phyloP scores from a whole-genome alignment of 2,329 filamentous ascomycete species.

The Fusarium xyrophilum region DNA sequence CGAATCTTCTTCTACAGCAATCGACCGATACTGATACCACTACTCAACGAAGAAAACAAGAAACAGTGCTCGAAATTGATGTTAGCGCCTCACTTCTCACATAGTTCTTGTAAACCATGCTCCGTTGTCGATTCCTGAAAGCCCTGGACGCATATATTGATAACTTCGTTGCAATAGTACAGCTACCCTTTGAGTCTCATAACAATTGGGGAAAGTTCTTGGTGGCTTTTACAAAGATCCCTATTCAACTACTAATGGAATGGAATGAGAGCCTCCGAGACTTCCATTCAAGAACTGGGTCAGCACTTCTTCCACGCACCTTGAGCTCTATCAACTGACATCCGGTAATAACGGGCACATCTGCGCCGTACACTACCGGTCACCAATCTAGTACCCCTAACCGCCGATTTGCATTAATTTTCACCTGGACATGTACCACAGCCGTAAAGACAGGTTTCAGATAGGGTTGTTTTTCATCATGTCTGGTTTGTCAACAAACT shows the following conservation, averaged over 20 bases:
- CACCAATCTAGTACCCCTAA: background rate
- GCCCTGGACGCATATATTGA: background rate
- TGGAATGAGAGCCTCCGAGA: background rate
- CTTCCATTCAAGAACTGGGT: background rate
- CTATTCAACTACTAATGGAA: background rate
- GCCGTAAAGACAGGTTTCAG: background rate
- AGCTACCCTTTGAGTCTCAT: background rate
- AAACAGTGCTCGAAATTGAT: background rate
- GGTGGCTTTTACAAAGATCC: background rate
- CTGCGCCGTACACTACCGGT: background rate
- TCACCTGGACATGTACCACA: background rate
- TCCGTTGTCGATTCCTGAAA: background rate
- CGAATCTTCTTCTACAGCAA: background rate
- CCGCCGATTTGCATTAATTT: background rate
- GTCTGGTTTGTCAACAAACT: slow-evolving; percentile 4
- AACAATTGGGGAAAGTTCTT: background rate
- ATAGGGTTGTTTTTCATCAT: slow-evolving; percentile 3
- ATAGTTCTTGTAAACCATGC: background rate
- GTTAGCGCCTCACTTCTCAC: background rate
- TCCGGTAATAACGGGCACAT: background rate
- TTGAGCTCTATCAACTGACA: background rate
- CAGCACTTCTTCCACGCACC: background rate
- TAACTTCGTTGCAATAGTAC: background rate
- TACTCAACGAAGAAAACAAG: background rate
- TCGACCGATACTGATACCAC: background rate